Percentiles rank a stretch among this genome's conserved stretches.
These are phyloP conservation scores for Wickerhamiella shivajii DNA, from an alignment of 805 yeast genomes.

Conservation along the genomic window DNA sequence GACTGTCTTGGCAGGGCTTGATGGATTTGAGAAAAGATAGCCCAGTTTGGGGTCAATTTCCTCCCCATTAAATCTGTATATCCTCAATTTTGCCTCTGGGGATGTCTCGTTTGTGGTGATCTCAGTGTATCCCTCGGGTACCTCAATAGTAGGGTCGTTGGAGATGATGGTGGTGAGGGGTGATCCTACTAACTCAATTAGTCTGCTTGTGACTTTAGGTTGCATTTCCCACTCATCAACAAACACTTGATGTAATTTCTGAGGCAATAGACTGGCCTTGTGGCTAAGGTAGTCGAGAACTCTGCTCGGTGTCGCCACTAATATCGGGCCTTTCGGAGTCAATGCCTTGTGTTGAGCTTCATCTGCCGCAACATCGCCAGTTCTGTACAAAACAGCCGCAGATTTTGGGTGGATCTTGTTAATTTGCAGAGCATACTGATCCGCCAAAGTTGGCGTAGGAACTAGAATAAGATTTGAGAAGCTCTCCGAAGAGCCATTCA, in stretches of 20 bases:
- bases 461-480: slow-evolving; percentile 23
- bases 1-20: neutral
- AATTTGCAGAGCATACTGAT: slow-evolving; percentile 20
- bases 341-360: slow-evolving; percentile 18
- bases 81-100: slow-evolving; percentile 2
- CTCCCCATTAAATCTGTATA: slow-evolving; percentile 1
- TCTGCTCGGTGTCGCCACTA: slow-evolving; percentile 43
- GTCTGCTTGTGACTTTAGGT: too few relatives aligned
- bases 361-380: slow-evolving; percentile 15
- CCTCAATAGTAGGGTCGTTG: neutral
- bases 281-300: slow-evolving; percentile 32
- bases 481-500: slow-evolving; percentile 12
- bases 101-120: neutral
- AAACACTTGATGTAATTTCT: slow-evolving; percentile 16
- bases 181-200: slow-evolving; percentile 9
- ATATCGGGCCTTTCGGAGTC: slow-evolving; percentile 23
- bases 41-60: neutral
- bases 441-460: slow-evolving; percentile 23
- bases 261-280: slow-evolving; percentile 13
- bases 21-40: neutral
- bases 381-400: slow-evolving; percentile 18
- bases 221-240: slow-evolving; percentile 21
- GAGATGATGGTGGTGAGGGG: neutral
- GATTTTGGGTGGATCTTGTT: neutral
- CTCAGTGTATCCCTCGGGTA: neutral